These are phyloP conservation scores for Diaporthe citrichinensis DNA, from an alignment of 2,329 filamentous ascomycete genomes.

Conservation along the genomic window DNA sequence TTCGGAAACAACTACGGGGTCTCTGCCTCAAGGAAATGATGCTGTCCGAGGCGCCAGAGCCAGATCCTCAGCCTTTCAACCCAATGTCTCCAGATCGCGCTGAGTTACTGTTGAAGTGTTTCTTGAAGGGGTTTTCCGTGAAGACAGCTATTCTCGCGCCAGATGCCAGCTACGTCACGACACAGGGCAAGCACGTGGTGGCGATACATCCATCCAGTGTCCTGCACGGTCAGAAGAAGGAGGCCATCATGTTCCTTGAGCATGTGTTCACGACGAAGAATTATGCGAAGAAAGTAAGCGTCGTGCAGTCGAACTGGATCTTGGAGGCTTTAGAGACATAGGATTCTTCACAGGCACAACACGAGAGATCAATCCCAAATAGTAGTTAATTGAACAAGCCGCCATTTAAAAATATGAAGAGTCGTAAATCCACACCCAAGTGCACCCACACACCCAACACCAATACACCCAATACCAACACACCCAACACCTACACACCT, in stretches of 20 bases:
- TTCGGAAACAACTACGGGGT: constrained; percentile 72
- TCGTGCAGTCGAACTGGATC: constrained; percentile 73
- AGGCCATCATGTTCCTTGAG: constrained; percentile 78
- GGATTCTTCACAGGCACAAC: too few species aligned
- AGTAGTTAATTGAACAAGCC: too few species aligned
- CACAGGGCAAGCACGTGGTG: constrained; percentile 71
- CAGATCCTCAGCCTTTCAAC: constrained; percentile 69
- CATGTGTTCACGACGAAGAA: constrained; percentile 77
- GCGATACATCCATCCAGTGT: constrained; percentile 75
- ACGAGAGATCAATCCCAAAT: too few species aligned
- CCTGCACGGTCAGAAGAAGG: constrained; percentile 72
- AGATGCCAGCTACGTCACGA: constrained; percentile 73
- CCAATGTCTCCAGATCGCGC: constrained; percentile 69
- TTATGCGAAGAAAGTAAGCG: constrained; percentile 76
- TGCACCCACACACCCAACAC: too few species aligned
- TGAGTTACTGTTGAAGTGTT: constrained; percentile 70
- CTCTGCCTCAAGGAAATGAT: constrained; percentile 69
- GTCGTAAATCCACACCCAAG: too few species aligned
- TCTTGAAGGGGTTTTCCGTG: constrained; percentile 72
- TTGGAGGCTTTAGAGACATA: constrained; percentile 54
- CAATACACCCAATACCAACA: too few species aligned
- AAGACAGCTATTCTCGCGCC: constrained; percentile 73
- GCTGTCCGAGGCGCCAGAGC: constrained; percentile 58
- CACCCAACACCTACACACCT: too few species aligned
- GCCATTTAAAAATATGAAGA: too few species aligned